These are phyloP conservation scores for Pisolithus microcarpus DNA, from an alignment of 768 basidiomycete species.

Conservation along the genomic window DNA sequence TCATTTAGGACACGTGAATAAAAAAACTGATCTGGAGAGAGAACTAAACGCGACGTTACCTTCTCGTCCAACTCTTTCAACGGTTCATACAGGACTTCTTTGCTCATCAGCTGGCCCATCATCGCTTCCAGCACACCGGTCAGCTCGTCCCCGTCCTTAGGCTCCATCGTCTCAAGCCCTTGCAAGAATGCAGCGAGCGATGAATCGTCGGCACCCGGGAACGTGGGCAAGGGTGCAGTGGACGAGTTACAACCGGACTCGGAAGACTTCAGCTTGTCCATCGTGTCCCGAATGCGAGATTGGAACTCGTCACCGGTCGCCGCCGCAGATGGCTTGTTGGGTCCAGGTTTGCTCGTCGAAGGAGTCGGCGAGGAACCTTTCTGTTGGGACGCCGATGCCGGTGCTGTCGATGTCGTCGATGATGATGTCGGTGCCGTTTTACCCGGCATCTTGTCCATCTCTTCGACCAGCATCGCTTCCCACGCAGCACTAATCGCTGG, in stretches of 20 bases:
- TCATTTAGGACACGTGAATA: too few species aligned
- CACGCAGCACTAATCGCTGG: constrained; percentile 50
- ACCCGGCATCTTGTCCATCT: constrained; percentile 37
- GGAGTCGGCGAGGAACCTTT: too few species aligned
- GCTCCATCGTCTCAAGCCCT: too few species aligned
- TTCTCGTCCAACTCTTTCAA: constrained; percentile 72
- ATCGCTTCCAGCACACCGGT: neutral
- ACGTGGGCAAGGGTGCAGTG: too few species aligned
- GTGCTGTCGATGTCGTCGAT: too few species aligned
- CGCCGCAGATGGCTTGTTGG: too few species aligned
- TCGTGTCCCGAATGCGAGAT: constrained; percentile 36
- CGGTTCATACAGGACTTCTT: constrained; percentile 66
- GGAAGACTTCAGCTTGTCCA: constrained; percentile 67
- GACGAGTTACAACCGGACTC: constrained; percentile 31
- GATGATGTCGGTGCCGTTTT: neutral
- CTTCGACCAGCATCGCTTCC: constrained; percentile 66
- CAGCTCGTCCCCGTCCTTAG: too few species aligned
- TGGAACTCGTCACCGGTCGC: too few species aligned
- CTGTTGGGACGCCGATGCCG: neutral
- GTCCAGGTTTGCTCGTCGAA: too few species aligned
- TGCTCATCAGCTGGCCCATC: constrained; percentile 27
- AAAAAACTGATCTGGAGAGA: too few species aligned
- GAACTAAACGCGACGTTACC: constrained; percentile 30
- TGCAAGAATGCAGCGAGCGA: too few species aligned
- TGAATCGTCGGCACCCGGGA: too few species aligned